Conservation (phyloP, 768 basidiomycete species). For the Lactarius trivialis region DNA sequence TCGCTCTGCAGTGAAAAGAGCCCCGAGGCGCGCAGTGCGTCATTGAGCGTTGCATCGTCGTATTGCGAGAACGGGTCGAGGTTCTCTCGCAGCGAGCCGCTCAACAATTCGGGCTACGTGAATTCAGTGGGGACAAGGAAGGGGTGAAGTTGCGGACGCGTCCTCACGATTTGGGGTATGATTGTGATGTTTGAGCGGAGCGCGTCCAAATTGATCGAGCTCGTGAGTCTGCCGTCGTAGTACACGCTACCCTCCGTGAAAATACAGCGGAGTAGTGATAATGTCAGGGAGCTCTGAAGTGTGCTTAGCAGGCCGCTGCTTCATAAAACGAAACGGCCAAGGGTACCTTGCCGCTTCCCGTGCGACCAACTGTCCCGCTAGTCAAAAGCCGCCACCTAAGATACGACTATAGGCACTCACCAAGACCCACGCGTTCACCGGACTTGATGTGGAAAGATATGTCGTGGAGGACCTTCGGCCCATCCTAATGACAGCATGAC, state of each 20-base stretch:
- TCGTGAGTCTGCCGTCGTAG: constrained; percentile 44
- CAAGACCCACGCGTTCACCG: constrained; percentile 53
- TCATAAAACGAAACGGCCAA: constrained; percentile 9
- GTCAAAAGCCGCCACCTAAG: background rate
- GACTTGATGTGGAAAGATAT: constrained; percentile 45
- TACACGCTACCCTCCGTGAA: constrained; percentile 44
- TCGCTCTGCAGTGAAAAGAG: constrained; percentile 37
- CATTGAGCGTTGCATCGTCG: constrained; percentile 47
- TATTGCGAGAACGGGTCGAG: constrained; percentile 52
- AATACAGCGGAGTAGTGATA: constrained; percentile 50
- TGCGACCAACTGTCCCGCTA: constrained; percentile 45
- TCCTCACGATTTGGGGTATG: constrained; percentile 48
- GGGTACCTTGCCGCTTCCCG: constrained; percentile 47
- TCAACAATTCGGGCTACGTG: constrained; percentile 42
- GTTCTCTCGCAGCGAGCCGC: constrained; percentile 50
- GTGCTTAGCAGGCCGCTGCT: background rate
- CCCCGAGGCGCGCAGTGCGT: constrained; percentile 43
- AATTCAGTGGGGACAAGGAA: background rate
- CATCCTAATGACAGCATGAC: constrained; percentile 32
- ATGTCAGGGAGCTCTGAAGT: constrained; percentile 40
- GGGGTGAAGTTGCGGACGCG: background rate
- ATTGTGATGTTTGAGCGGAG: constrained; percentile 50
- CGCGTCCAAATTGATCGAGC: constrained; percentile 45
- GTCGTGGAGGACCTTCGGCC: constrained; percentile 48
- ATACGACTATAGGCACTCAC: constrained; percentile 27